phyloP scores from a whole-genome alignment of 495 filamentous ascomycete genomes.

The Aspergillus carlsbadensis region DNA sequence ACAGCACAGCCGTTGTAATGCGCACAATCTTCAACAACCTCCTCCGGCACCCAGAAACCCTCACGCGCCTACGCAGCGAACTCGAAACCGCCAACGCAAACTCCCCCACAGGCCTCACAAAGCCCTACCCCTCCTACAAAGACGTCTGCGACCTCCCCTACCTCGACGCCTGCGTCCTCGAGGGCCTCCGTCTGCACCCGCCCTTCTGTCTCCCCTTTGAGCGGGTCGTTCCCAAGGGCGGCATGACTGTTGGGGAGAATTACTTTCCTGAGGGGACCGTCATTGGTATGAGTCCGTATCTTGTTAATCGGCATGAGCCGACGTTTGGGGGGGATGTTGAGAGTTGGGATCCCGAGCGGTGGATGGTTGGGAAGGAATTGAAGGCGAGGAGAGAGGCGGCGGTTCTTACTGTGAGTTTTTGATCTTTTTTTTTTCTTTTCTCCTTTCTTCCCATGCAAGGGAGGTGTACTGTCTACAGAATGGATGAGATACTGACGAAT shows the following conservation, averaged over 20 bases:
- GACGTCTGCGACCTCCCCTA: constrained; percentile 35
- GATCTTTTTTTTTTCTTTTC: not conserved
- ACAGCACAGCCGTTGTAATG: constrained; percentile 44
- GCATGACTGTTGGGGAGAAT: constrained; percentile 22
- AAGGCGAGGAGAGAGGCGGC: not conserved
- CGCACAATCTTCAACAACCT: constrained; percentile 33
- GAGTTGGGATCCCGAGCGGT: constrained; percentile 10
- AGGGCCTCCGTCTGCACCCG: constrained; percentile 55
- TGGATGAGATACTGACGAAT: not conserved
- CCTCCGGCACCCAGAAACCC: constrained; percentile 30
- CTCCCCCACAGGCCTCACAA: constrained; percentile 18
- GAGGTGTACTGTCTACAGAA: too few relatives aligned
- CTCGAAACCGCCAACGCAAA: constrained; percentile 3
- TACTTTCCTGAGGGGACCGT: constrained; percentile 22
- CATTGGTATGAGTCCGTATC: constrained; percentile 21
- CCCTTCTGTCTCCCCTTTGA: constrained; percentile 39
- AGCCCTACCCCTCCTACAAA: constrained; percentile 27
- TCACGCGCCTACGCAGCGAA: constrained; percentile 23
- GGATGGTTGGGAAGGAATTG: not conserved
- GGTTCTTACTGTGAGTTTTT: constrained; percentile 1
- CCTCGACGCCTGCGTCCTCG: constrained; percentile 51
- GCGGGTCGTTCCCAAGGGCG: constrained; percentile 35
- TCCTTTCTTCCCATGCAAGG: too few relatives aligned
- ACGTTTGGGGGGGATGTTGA: constrained; percentile 12
- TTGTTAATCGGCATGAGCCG: constrained; percentile 15